Base-by-base conservation (phyloP, 1,284 basidiomycete genomes). In the Apiotrichum porosum region DNA sequence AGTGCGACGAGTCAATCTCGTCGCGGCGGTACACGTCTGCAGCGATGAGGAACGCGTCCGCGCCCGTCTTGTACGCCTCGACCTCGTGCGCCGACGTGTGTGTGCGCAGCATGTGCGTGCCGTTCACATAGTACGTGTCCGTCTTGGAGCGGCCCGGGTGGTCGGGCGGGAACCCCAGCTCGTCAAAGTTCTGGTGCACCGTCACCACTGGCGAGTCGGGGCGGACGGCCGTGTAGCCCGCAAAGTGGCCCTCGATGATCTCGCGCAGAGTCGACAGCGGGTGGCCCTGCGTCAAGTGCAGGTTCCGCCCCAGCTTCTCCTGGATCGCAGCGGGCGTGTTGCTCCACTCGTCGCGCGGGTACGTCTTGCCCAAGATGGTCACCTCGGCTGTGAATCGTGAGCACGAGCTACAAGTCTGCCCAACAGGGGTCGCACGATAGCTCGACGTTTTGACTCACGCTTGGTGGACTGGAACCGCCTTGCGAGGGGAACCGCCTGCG, bases 21-120 rank as follows among this genome's bases (percentile, higher is more conserved):
- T 99, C 95, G 57, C 95, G 83, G 36, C 95, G 78, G 74, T 97
- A 99, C 38, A 99, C 95, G 76, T 99, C 95, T n/a, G 95, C 93
- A 1, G 92, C 88, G 41, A 98, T 79, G 28, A 98, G 78, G 88
- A 93, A 98, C 44, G 80, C 79, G 31, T 86, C 81, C 59, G 85
- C 77, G 5, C 88, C 88, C 31, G 77, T 74, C 35, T 80, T 74
- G 72, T 97, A 98, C 6, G 85, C 83, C 57, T 94, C 90, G 30
- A 98, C 88, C 76, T 99, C 94, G 72, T 99, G 95, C 3, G 95
- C 91, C 18, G 88, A 92, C 0, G 95, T 97, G 71, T 99, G 95
- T 0, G 95, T 98, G 37, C 95, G 85, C 41, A 99, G 82, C 85
- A 98, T 93, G 57, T 85, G 79, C 58, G 82, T 76, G 58, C 80